Evolutionary conservation across 2,329 filamentous ascomycete genomes (phyloP).

Genomic region (Nothomitra cinnamomea): DNA sequence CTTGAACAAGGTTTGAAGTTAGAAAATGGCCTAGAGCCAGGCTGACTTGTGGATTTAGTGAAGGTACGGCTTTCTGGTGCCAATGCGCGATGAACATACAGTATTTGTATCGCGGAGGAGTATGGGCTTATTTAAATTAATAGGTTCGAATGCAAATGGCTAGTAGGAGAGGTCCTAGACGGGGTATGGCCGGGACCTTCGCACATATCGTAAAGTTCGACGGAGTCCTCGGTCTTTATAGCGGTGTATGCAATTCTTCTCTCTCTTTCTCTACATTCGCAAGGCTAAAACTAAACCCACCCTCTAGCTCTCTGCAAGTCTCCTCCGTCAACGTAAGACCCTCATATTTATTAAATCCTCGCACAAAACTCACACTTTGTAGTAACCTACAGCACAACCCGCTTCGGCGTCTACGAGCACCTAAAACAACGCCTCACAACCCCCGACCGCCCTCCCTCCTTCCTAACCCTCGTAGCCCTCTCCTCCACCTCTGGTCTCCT

Average conservation of each 20-base stretch:
- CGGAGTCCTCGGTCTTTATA: constrained; percentile 70
- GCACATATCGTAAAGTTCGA: constrained; percentile 60
- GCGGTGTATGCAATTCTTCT: constrained; percentile 43
- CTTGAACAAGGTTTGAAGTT: neutral
- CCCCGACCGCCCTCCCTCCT: constrained; percentile 38
- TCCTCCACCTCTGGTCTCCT: constrained; percentile 71
- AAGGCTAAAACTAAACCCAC: constrained; percentile 1
- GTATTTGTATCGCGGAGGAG: constrained; percentile 1
- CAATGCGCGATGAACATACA: constrained; percentile 35
- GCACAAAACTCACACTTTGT: constrained; percentile 2
- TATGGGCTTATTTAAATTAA: neutral
- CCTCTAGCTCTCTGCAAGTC: constrained; percentile 63
- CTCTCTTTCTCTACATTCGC: neutral
- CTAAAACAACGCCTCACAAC: constrained; percentile 56
- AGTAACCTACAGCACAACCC: constrained; percentile 83
- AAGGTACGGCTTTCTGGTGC: constrained; percentile 9
- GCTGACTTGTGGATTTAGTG: constrained; percentile 8
- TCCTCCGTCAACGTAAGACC: constrained; percentile 51
- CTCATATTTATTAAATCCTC: neutral
- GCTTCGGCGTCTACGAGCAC: constrained; percentile 93
- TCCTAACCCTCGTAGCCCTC: constrained; percentile 65
- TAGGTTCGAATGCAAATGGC: constrained; percentile 14
- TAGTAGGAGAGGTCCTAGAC: constrained; percentile 40
- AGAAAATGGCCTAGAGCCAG: neutral
- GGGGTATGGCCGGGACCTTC: constrained; percentile 74